Base-by-base conservation (phyloP, 495 filamentous ascomycete species). In the Hypoxylon intermedium region DNA sequence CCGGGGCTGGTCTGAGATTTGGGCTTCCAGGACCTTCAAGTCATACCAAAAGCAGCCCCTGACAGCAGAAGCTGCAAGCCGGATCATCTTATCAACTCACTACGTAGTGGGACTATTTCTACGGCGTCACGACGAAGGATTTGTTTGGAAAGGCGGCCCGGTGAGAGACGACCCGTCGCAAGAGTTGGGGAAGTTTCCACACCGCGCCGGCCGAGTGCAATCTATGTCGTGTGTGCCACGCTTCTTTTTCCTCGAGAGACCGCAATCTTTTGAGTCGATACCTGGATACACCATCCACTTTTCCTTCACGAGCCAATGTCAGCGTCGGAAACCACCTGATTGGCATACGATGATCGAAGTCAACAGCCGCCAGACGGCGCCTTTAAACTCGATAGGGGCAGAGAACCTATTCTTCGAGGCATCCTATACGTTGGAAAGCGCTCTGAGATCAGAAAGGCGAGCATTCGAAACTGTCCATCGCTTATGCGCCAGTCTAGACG, bases 31-130 rank as follows among this genome's bases (percentile, higher is more conserved):
- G 47, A 75, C 73, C 1, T 73, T 72, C 42, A 70, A 72, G 13
- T 79, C 78, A 2, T 78, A 77, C 58, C 77, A 80, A 60, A 74
- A 73, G 36, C 76, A 79, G 33, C 64, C 74, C 47, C 53, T 80
- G 30, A 73, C 72, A 11, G 54, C 66, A n/a, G 73, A 67, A 15
- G 48, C 65, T 26, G 72, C 78, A 13, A 74, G 67, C 44, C 76
- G 79, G n/a, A 58, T 79, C 40, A 72, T 76, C 31, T 53, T 75
- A 44, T 69, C 73, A n/a, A 70, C 67, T 45, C 77, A 80, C 37
- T 53, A 74, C 40, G 78, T 77, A 57, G 52, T 80, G 47, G 78
- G 77, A 0, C 63, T 79, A n/a, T 80, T 77, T 48, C 59, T 80
- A 1, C 67, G 74, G 20, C 69, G 69, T 11, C 78, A 80, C 52